These are phyloP conservation scores for Ophiosphaerella korrae DNA, from an alignment of 2,329 filamentous ascomycete species.

Conservation along the genomic window DNA sequence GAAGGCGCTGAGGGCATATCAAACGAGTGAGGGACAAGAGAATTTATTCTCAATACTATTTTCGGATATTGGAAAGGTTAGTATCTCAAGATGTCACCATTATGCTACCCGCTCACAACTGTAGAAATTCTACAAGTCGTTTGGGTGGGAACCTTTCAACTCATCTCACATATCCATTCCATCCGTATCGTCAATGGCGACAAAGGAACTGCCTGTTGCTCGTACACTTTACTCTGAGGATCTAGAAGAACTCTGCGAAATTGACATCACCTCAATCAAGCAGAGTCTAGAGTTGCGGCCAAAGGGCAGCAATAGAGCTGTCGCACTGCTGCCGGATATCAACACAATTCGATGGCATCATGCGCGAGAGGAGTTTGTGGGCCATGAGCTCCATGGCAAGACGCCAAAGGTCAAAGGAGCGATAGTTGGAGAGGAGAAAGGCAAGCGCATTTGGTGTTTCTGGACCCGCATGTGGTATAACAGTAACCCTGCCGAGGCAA, in stretches of 20 bases:
- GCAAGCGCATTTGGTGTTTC: conserved; percentile 71
- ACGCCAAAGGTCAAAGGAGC: conserved; percentile 71
- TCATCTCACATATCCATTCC: conserved; percentile 67
- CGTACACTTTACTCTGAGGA: conserved; percentile 63
- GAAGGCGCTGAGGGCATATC: conserved; percentile 58
- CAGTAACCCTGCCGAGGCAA: conserved; percentile 57
- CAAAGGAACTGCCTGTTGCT: conserved; percentile 26
- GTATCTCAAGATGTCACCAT: conserved; percentile 65
- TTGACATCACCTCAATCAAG: conserved; percentile 68
- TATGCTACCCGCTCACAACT: conserved; percentile 68
- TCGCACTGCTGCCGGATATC: conserved; percentile 72
- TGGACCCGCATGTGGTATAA: conserved; percentile 72
- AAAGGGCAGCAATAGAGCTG: conserved; percentile 53
- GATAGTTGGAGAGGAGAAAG: conserved; percentile 58
- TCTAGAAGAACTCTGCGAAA: conserved; percentile 64
- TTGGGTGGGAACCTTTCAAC: conserved; percentile 77
- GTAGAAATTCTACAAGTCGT: conserved; percentile 76
- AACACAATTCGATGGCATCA: conserved; percentile 77
- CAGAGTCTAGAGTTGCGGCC: conserved; percentile 53
- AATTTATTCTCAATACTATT: conserved; percentile 77
- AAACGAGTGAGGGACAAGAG: conserved; percentile 47
- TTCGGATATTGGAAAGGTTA: conserved; percentile 76
- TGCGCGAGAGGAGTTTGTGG: conserved; percentile 79
- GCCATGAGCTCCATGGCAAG: conserved; percentile 63
- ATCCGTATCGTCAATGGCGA: conserved; percentile 8